phyloP scores from a whole-genome alignment of 441 rosid genomes.

The Cnidoscolus chayamansa region DNA sequence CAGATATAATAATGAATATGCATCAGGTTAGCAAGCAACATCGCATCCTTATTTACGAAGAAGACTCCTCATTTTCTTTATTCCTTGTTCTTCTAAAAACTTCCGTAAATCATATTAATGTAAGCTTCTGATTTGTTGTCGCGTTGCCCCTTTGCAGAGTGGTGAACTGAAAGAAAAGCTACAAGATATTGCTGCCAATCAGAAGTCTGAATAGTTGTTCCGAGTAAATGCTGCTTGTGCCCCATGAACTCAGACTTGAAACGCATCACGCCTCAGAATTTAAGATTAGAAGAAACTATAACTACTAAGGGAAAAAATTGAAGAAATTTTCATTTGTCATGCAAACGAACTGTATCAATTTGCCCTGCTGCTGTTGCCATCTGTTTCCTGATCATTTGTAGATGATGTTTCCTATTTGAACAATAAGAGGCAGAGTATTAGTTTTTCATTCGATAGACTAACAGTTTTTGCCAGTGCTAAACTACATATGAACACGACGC shows the following conservation, averaged over 20 bases:
- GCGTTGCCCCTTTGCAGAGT: slow-evolving; percentile 34
- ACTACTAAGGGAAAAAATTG: too few relatives aligned
- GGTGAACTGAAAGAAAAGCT: slow-evolving; percentile 85
- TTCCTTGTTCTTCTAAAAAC: background rate
- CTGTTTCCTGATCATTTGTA: background rate
- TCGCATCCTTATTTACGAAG: too few relatives aligned
- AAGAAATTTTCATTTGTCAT: too few relatives aligned
- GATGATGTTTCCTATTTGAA: background rate
- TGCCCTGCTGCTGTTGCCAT: background rate
- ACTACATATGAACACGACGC: too few relatives aligned
- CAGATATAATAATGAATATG: slow-evolving; percentile 80
- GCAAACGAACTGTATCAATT: background rate
- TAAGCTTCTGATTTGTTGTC: slow-evolving; percentile 6
- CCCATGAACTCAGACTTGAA: too few relatives aligned
- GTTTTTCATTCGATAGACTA: background rate
- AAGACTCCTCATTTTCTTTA: too few relatives aligned
- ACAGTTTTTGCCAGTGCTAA: too few relatives aligned
- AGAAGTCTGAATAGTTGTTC: slow-evolving; percentile 33
- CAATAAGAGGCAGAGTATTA: background rate
- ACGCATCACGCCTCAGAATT: too few relatives aligned
- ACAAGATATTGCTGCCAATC: slow-evolving; percentile 37
- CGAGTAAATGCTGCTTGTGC: background rate
- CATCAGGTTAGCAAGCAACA: slow-evolving; percentile 55
- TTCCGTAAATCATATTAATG: background rate
- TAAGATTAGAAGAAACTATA: too few relatives aligned